Conservation (phyloP, 257 asterid genomes). For the Rauvolfia tetraphylla region DNA sequence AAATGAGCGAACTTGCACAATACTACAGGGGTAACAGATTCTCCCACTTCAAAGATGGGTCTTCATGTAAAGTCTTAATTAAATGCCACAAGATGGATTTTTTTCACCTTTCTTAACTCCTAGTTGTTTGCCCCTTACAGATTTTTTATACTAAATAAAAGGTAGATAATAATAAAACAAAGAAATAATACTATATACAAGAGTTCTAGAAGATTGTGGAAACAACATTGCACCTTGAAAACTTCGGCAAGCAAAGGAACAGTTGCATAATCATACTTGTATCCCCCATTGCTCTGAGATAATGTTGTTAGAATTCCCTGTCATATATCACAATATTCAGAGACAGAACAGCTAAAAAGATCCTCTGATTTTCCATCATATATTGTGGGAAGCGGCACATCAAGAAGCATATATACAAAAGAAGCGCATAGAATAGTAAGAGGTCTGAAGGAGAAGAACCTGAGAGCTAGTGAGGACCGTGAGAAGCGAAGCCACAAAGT, state of each 20-base stretch:
- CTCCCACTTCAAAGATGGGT: neutral
- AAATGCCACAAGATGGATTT: conserved; percentile 6
- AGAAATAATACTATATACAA: neutral
- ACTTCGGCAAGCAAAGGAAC: conserved; percentile 99
- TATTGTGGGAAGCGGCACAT: neutral
- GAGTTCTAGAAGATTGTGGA: neutral
- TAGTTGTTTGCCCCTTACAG: neutral
- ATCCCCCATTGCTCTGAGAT: conserved; percentile 86
- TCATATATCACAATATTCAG: conserved; percentile 10
- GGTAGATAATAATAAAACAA: neutral
- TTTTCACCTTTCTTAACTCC: neutral
- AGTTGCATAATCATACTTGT: conserved; percentile 86
- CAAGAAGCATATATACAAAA: conserved; percentile 18
- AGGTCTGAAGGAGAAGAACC: conserved; percentile 56
- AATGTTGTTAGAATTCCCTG: conserved; percentile 94
- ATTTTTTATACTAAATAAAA: neutral
- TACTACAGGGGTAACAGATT: too few species aligned
- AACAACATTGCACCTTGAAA: conserved; percentile 57
- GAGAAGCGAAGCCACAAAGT: conserved; percentile 83
- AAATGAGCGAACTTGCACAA: neutral
- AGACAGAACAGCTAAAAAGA: conserved; percentile 15
- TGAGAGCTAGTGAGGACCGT: conserved; percentile 96
- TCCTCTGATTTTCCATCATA: neutral
- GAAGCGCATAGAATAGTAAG: conserved; percentile 42
- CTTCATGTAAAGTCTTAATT: neutral